Base-by-base conservation (phyloP, 1,284 basidiomycete species). In the Microbotryum intermedium region DNA sequence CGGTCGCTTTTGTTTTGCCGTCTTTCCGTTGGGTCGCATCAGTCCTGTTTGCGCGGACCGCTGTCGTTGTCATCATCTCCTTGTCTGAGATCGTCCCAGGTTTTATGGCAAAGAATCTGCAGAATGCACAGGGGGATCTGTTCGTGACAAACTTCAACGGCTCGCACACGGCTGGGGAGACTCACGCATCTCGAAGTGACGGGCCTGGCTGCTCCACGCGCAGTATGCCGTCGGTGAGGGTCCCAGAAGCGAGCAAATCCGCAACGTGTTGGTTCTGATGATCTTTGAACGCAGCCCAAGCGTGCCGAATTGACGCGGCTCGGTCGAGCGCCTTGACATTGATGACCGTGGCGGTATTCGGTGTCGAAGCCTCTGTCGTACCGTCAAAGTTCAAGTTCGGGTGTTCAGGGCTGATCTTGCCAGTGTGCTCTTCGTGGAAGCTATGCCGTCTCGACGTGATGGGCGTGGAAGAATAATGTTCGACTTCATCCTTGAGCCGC, bases 271-370 rank as follows among this genome's bases (percentile, higher is more conserved):
- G 11, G 21, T 53, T 58, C 42, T 64, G 62, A 6, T 34, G 16
- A 3, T 13, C 3, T 25, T 60, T 51, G 44, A 63, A 63, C 4
- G 9, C 1, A 0, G 25, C 11, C 61, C 61, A 63, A 10, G 10
- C 7, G 4, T 10, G 4, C 8, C 61, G 58, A 8, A 63, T 43
- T n/a, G 50, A 54, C 3, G 43, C 52, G 6, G 47, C 55, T 46
- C 55, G 55, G 51, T 62, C 60, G 21, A 39, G 16, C n/a, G 25
- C n/a, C 29, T 51, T 51, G 26, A 51, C 3, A n/a, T 51, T 20
- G 26, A 51, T 51, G 10, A 51, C 18, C 20, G n/a, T 51, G 34
- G 34, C 34, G 34, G 34, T 5, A 16, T 39, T 39, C 34, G 34
- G 34, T 16, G 34, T 39, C 34, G 13, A 39, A 39, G 34, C 34